Base-by-base conservation (phyloP, 2,329 filamentous ascomycete genomes). In the Stromatinia cepivora region DNA sequence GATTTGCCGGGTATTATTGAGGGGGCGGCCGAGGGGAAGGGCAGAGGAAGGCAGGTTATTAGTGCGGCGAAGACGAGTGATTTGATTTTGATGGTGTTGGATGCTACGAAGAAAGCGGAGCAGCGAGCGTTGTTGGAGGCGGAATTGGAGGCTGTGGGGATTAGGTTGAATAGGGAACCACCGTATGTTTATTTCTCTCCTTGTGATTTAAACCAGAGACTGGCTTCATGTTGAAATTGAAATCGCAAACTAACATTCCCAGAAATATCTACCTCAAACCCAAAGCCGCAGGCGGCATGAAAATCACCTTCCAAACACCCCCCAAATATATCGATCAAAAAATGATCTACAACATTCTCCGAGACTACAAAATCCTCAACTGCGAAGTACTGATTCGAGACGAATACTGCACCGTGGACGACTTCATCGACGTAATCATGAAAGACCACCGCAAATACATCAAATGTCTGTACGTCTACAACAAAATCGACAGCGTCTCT, bases 361-460 rank as follows among this genome's bases (percentile, higher is more conserved):
- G 93, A 75, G 95, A 99, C 85, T 99, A 99, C 88, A 97, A 97
- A 84, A 93, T 99, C 76, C 87, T 99, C 71, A 99, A 99, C 83
- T 95, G 92, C 81, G 95, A 99, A 80, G 94, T 99, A 0, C 87
- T 99, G 31, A 88, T 99, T 22, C 91, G 95, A 76, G 95, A 99
- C 79, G 95, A 99, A 78, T 89, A 96, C 79, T 93, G 91, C 53
- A 98, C 95, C 0, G 93, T 99, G 48, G 95, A 99, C 82, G 94
- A 99, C 81, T 92, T 99, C 80, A 99, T 99, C 82, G 95, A 99
- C 80, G 93, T 97, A 71, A 97, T 99, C 81, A 98, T 98, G 94
- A 97, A 95, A 81, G 93, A 97, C 79, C 95, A 99, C 84, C 86
- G 95, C 78, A 99, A 97, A 81, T 99, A 99, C 84, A 97, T 99